Evolutionary conservation across 208 protist species (phyloP), one percentile per base, ranked within the genome.

Genomic region (Leishmania guyanensis): DNA sequence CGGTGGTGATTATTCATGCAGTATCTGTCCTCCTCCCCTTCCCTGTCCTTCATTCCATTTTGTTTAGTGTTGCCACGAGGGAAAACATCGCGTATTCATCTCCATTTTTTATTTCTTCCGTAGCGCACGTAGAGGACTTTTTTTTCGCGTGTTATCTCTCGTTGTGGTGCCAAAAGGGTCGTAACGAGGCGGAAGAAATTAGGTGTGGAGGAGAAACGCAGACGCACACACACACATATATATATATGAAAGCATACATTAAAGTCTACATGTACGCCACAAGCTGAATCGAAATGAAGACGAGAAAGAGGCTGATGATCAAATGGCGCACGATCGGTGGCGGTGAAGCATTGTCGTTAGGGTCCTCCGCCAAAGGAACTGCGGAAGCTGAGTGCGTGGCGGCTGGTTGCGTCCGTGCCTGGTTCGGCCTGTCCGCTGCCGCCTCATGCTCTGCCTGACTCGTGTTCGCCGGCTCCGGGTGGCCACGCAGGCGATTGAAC

Each of bases 221-320:
- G 9, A 73, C 17, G 26, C 36, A 53, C 36, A 17, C 36, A 39
- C 22, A 22, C 39, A 53, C 43, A 36, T 46, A 20, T 46, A 54
- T 9, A 16, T 43, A 65, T 10, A 65, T 26, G 9, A 17, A 22
- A 65, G n/a, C 20, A 65, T 29, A 71, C 66, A 46, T 14, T 71
- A 36, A 10, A 17, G 36, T 54, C 76, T 81, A 85, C 60, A 85
- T 53, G 77, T 75, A 82, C 60, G 78, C 68, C 36, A 81, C 33
- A 29, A 85, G 53, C 82, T 85, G 82, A 22, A 85, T 81, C 33
- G 82, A 58, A 51, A 85, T 65, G n/a, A 85, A 85, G 33, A 81
- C 72, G 3, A 79, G 51, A 20, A 85, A 74, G 16, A 85, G 54
- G 33, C 22, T 69, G 14, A 81, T 51, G 3, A 78, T 53, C 62